Evolutionary conservation across 371 early-diverging fungal genomes (phyloP), one percentile per base, ranked within the genome.

Genomic region (Saksenaea vasiformis): DNA sequence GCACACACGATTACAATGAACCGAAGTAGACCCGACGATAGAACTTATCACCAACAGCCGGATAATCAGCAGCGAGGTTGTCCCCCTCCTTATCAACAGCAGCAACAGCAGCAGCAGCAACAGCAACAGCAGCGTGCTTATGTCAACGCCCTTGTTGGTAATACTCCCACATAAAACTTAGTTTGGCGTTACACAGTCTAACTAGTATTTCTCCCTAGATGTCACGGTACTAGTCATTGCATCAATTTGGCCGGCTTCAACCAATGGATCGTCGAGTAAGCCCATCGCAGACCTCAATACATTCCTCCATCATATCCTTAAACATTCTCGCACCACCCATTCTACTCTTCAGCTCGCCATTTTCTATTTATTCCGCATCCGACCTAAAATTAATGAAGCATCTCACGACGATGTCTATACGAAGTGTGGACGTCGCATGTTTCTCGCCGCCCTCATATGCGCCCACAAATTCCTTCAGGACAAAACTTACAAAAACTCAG

Each of bases 401-500:
- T 67, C 67, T n/a, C 60, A 73, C 35, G 64, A 67, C 31, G 75
- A 77, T 54, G 72, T 77, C 27, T 74, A 77, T 44, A 69, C 78
- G 7, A 64, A 73, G 17, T 91, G 93, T 61, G 91, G 92, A 3
- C 82, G 92, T 28, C 90, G 93, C 59, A 92, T 92, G 90, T 93
- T 91, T 70, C 74, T 92, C 19, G 92, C 91, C 36, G 88, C 91
- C 5, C 67, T 93, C 51, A 89, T 93, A 56, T 81, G 87, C 61
- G 92, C 93, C 10, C 90, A 90, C 54, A 93, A 93, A 70, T 93
- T 89, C 64, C 84, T 91, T 63, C 85, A 85, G 65, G 93, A 93
- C 78, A 84, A 87, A 61, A 88, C 92, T 43, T 93, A 90, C 76
- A 89, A 91, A 27, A 92, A 91, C 79, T 85, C 83, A 47, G 90